These are phyloP conservation scores for Boletellus deceptivus DNA, from an alignment of 1,284 basidiomycete species.

Conservation along the genomic window DNA sequence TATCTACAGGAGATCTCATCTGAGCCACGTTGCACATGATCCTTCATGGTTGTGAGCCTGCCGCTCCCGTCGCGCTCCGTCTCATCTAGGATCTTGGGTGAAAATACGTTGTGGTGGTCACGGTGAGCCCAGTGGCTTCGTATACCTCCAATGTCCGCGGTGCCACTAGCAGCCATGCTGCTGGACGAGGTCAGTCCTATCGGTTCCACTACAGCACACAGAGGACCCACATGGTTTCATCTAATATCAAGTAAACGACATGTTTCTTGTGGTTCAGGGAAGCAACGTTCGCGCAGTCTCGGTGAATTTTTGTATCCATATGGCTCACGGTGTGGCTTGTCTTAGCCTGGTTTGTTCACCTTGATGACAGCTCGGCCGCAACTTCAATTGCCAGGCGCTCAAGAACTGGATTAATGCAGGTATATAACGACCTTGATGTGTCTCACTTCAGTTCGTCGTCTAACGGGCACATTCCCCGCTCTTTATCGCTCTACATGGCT, in stretches of 20 bases:
- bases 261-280: neutral
- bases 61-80: conserved; percentile 26
- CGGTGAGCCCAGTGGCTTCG: conserved; percentile 1
- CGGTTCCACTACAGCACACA: neutral
- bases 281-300: neutral
- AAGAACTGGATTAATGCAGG: conserved; percentile 3
- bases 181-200: neutral
- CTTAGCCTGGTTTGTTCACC: conserved; percentile 2
- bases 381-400: conserved; percentile 1
- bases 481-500: conserved; percentile 19
- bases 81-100: neutral
- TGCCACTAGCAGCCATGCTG: neutral
- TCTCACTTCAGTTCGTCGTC: conserved; percentile 20
- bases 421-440: conserved; percentile 27
- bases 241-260: neutral
- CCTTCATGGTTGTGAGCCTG: conserved; percentile 3
- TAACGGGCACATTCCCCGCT: neutral
- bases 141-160: conserved; percentile 9
- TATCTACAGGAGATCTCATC: conserved; percentile 21
- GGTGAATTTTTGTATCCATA: neutral
- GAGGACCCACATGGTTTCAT: neutral
- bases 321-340: conserved; percentile 1
- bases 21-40: conserved; percentile 5
- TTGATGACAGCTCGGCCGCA: conserved; percentile 5
- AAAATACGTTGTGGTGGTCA: conserved; percentile 2